Percentiles rank a stretch among this genome's conserved stretches.
These are phyloP conservation scores for Heterobasidion irregulare DNA, from an alignment of 1,284 basidiomycete genomes.

Conservation along the genomic window DNA sequence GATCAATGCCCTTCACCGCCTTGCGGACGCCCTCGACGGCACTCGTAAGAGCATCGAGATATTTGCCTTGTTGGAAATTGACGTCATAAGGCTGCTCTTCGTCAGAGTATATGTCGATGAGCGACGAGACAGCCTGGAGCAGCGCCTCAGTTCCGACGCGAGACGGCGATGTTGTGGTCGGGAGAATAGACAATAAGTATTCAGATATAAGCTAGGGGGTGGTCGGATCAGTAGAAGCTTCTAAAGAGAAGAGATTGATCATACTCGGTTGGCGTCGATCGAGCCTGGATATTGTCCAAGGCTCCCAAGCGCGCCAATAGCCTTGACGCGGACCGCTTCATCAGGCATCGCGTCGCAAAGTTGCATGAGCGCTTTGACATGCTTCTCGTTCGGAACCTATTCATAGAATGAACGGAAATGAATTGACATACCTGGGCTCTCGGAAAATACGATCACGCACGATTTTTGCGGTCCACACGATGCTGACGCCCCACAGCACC, in stretches of 20 bases:
- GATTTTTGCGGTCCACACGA: conserved; percentile 56
- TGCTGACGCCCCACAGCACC: conserved; percentile 74
- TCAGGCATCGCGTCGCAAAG: conserved; percentile 51
- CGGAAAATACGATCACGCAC: conserved; percentile 24
- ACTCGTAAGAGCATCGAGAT: conserved; percentile 30
- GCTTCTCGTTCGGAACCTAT: conserved; percentile 47
- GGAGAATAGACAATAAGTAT: conserved; percentile 57
- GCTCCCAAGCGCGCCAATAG: conserved; percentile 76
- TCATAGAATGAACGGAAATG: no score
- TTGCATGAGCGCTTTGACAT: conserved; percentile 61
- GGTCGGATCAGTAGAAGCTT: conserved; percentile 8
- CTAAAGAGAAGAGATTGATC: conserved; percentile 14
- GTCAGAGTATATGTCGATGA: conserved; percentile 95
- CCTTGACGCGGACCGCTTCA: conserved; percentile 57
- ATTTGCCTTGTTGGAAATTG: conserved; percentile 57
- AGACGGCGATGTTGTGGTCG: conserved; percentile 27
- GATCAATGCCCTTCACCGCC: conserved; percentile 35
- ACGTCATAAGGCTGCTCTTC: conserved; percentile 78
- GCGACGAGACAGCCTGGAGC: conserved; percentile 75
- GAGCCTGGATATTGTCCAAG: conserved; percentile 65
- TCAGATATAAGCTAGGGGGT: conserved; percentile 51
- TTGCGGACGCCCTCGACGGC: conserved; percentile 35
- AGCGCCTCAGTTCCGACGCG: conserved; percentile 59
- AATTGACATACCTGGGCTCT: background rate
- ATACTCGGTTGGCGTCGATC: conserved; percentile 64